These are phyloP conservation scores for Capsicum pubescens DNA, from an alignment of 257 asterid species.

Conservation along the genomic window DNA sequence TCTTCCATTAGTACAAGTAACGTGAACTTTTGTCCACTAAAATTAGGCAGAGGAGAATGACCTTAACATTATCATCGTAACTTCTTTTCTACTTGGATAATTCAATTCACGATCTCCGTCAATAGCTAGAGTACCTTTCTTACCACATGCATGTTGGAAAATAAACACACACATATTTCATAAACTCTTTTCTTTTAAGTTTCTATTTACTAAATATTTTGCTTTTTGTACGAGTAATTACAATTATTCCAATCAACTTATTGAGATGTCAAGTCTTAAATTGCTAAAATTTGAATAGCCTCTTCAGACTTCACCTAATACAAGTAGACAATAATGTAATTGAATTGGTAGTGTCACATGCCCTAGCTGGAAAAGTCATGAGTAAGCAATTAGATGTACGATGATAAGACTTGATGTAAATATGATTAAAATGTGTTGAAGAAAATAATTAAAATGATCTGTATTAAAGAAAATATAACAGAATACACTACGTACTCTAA, in stretches of 20 bases:
- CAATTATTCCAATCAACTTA: not conserved
- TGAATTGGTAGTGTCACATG: not conserved
- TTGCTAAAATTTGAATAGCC: not conserved
- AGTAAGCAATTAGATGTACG: not conserved
- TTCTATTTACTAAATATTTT: not conserved
- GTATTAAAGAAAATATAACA: not conserved
- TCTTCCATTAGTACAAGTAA: not conserved
- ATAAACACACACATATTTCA: not conserved
- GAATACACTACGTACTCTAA: no score
- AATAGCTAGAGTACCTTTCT: not conserved
- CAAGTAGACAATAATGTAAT: not conserved
- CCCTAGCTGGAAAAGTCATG: not conserved
- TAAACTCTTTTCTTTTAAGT: not conserved
- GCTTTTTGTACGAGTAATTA: not conserved
- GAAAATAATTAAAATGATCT: not conserved
- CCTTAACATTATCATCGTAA: not conserved
- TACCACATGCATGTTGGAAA: not conserved
- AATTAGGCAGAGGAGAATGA: not conserved
- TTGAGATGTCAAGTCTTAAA: not conserved
- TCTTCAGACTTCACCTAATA: not conserved
- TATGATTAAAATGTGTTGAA: not conserved
- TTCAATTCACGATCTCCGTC: not conserved
- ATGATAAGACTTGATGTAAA: not conserved
- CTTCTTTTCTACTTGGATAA: not conserved
- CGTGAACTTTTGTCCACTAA: fast-evolving